Evolutionary conservation across 805 yeast species (phyloP).

Genomic region (Suhomyces sp.): DNA sequence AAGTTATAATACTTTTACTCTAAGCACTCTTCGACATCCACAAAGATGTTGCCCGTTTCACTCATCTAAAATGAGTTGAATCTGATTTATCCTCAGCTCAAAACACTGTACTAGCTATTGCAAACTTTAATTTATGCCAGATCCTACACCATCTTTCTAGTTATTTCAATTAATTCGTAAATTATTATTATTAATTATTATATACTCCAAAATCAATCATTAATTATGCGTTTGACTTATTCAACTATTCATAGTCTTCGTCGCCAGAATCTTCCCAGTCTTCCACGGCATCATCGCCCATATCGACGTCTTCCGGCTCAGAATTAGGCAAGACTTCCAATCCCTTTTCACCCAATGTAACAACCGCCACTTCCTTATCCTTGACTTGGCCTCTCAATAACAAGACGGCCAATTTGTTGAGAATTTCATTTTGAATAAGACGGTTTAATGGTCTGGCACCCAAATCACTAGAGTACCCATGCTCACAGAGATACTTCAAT

Average conservation of each 20-base stretch:
- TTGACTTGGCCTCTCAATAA: conserved; percentile 80
- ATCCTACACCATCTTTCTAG: background rate
- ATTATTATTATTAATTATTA: background rate
- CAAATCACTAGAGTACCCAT: conserved; percentile 89
- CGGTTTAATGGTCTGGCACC: conserved; percentile 98
- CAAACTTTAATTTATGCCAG: no score
- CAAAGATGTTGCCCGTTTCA: no score
- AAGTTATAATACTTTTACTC: no score
- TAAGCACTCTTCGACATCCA: no score
- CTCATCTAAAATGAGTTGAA: no score
- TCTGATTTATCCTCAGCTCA: no score
- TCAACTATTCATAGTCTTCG: conserved; percentile 48
- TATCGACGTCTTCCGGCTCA: conserved; percentile 50
- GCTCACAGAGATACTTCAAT: conserved; percentile 71
- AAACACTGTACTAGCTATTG: no score
- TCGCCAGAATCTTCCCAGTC: conserved; percentile 60
- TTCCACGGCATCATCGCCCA: conserved; percentile 56
- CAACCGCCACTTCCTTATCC: conserved; percentile 83
- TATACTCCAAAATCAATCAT: background rate
- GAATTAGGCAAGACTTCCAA: conserved; percentile 86
- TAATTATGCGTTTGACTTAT: background rate
- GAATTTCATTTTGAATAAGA: conserved; percentile 81
- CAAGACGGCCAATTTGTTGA: conserved; percentile 86
- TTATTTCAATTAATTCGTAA: background rate
- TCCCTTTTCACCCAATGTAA: conserved; percentile 57